A percentile compares a stretch with the other conserved stretches of the same genome.
Evolutionary conservation across 768 basidiomycete genomes (phyloP).

Genomic region (Panaeolus cyanescens): DNA sequence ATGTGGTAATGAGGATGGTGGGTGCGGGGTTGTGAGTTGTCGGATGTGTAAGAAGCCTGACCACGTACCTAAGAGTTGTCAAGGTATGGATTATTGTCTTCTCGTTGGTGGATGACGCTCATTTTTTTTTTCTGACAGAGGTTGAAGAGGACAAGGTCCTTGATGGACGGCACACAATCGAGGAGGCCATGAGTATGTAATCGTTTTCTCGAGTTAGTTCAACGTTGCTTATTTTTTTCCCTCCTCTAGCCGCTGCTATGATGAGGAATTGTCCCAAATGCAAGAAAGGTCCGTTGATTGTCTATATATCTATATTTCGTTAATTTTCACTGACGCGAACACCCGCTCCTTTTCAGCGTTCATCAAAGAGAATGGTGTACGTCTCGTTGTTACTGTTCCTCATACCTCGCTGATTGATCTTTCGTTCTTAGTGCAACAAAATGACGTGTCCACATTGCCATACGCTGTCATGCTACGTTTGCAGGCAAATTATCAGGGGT

Average conservation of each 20-base stretch:
- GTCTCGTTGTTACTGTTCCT: constrained; percentile 20
- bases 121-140: constrained; percentile 44
- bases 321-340: too few relatives aligned
- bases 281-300: constrained; percentile 57
- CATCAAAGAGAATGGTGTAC: constrained; percentile 77
- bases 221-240: constrained; percentile 6
- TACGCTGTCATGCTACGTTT: constrained; percentile 83
- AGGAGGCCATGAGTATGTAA: constrained; percentile 89
- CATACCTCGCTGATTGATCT: background rate
- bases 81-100: constrained; percentile 49
- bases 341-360: constrained; percentile 59
- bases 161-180: constrained; percentile 75
- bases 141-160: constrained; percentile 73
- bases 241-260: constrained; percentile 63
- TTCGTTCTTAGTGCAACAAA: constrained; percentile 77
- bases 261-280: constrained; percentile 91
- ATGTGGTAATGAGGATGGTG: constrained; percentile 63
- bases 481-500: constrained; percentile 68
- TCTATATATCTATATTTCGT: background rate
- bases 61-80: constrained; percentile 79
- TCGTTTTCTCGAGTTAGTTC: background rate
- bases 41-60: constrained; percentile 77
- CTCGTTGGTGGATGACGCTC: background rate
- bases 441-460: constrained; percentile 78
- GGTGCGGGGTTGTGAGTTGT: constrained; percentile 78